Evolutionary conservation across 257 asterid species (phyloP), one percentile per base, ranked within the genome.

Genomic region (Rubia yunnanensis): DNA sequence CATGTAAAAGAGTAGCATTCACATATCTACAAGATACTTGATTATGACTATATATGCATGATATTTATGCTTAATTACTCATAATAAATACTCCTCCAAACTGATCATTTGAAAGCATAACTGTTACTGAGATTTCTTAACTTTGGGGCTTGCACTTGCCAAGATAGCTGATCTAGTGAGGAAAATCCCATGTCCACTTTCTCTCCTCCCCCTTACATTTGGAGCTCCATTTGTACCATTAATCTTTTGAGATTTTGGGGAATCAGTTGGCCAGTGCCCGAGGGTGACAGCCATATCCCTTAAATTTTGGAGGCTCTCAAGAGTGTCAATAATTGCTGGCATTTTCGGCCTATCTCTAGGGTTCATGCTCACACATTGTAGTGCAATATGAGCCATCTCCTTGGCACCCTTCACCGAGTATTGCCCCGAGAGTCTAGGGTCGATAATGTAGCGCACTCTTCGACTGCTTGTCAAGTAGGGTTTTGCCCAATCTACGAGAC

Each of bases 331-430:
- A 20, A 92, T 85, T 10, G 81, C 84, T 0, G 95, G 95, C 89
- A 92, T 88, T 71, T 83, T 92, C 41, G 98, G 98, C 77, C 98
- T 85, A 36, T 92, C 96, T 50, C 80, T 85, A 0, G 98, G 91
- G 74, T 86, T 85, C 74, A 82, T 73, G 62, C 96, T 85, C 14
- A 87, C 89, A 67, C 98, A 88, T 53, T 80, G 77, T 23, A 66
- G 77, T 83, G 95, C 95, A 76, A 89, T 28, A 44, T 77, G 81
- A 26, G 83, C 95, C 85, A 92, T 82, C 53, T 87, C 95, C 55
- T 81, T 84, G 20, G 98, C 80, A 39, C 96, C 98, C 59, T 79
- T 89, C 0, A 92, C 80, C 0, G 95, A 92, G 71, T 88, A 89
- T 27, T 89, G 98, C 54, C 98, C 96, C 9, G 77, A 84, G 6